Conservation (phyloP, 2,329 filamentous ascomycete species). For the Lecanicillium sp. region DNA sequence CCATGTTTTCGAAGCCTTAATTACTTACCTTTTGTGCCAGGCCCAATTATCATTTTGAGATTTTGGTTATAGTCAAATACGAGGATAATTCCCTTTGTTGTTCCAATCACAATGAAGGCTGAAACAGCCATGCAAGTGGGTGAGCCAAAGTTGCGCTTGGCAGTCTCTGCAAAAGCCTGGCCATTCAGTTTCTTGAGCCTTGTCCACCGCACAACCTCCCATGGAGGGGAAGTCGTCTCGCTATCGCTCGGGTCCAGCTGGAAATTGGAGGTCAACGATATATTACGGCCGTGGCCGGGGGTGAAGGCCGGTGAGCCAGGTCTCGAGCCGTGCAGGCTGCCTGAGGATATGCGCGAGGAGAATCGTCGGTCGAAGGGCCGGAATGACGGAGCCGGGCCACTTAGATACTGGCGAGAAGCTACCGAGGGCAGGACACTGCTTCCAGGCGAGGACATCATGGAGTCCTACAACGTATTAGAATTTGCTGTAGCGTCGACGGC, state of each 20-base stretch:
- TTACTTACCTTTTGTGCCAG: slow-evolving; percentile 75
- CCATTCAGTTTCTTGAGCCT: slow-evolving; percentile 81
- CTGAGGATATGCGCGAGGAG: slow-evolving; percentile 69
- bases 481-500: not conserved
- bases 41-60: slow-evolving; percentile 86
- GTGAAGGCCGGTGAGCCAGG: slow-evolving; percentile 72
- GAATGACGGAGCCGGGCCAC: slow-evolving; percentile 71
- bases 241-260: slow-evolving; percentile 53
- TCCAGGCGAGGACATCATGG: slow-evolving; percentile 55
- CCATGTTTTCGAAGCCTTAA: too few species aligned
- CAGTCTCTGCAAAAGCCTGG: slow-evolving; percentile 86
- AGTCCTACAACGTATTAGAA: slow-evolving; percentile 41
- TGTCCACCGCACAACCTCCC: slow-evolving; percentile 97
- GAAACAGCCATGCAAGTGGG: slow-evolving; percentile 87
- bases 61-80: slow-evolving; percentile 98
- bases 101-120: slow-evolving; percentile 81
- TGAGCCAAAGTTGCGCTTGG: slow-evolving; percentile 83
- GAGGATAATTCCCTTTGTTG: slow-evolving; percentile 86
- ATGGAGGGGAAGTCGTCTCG: slow-evolving; percentile 71
- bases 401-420: slow-evolving; percentile 55
- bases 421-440: slow-evolving; percentile 66
- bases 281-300: slow-evolving; percentile 68
- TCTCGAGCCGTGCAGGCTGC: slow-evolving; percentile 49
- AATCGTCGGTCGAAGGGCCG: slow-evolving; percentile 93
- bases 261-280: slow-evolving; percentile 67